These are phyloP conservation scores for Irpex sp. DNA, from an alignment of 1,284 basidiomycete genomes.

Conservation along the genomic window DNA sequence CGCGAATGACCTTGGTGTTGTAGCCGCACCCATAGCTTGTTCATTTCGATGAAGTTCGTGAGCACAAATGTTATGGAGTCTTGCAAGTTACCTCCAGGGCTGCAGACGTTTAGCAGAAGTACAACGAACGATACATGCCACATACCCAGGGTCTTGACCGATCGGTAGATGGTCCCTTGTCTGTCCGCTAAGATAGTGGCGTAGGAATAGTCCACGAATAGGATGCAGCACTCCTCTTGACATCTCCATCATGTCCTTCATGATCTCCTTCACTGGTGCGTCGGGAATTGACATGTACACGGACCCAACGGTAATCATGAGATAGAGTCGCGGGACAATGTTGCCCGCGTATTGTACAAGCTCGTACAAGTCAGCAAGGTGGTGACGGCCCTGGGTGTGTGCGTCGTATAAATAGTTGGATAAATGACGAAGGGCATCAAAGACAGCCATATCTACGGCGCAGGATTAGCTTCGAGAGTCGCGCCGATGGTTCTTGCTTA, in stretches of 20 bases:
- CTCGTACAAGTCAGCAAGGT: constrained; percentile 95
- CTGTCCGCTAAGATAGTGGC: constrained; percentile 94
- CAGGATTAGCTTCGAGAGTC: constrained; percentile 11
- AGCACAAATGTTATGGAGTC: constrained; percentile 93
- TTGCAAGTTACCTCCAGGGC: constrained; percentile 82
- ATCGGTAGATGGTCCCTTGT: constrained; percentile 91
- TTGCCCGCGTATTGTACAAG: constrained; percentile 95
- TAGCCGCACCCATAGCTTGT: constrained; percentile 96
- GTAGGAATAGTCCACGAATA: constrained; percentile 86
- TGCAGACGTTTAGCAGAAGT: constrained; percentile 28
- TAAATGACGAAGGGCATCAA: constrained; percentile 89
- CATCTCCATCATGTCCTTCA: constrained; percentile 99
- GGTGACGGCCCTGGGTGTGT: constrained; percentile 84
- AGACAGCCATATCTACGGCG: constrained; percentile 87
- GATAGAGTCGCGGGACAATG: constrained; percentile 91
- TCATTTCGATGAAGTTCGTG: constrained; percentile 98
- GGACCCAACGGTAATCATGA: constrained; percentile 97
- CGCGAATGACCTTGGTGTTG: constrained; percentile 95
- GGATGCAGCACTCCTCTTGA: constrained; percentile 92
- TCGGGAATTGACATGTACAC: constrained; percentile 97
- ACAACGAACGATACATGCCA: constrained; percentile 11
- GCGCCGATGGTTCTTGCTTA: constrained; percentile 36
- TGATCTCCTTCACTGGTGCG: constrained; percentile 94
- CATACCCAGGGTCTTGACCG: constrained; percentile 79
- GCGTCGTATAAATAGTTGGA: constrained; percentile 95